A percentile compares a stretch with the other conserved stretches of the same genome.
Evolutionary conservation across 2,329 filamentous ascomycete genomes (phyloP).

Genomic region (Botryotinia narcissicola): DNA sequence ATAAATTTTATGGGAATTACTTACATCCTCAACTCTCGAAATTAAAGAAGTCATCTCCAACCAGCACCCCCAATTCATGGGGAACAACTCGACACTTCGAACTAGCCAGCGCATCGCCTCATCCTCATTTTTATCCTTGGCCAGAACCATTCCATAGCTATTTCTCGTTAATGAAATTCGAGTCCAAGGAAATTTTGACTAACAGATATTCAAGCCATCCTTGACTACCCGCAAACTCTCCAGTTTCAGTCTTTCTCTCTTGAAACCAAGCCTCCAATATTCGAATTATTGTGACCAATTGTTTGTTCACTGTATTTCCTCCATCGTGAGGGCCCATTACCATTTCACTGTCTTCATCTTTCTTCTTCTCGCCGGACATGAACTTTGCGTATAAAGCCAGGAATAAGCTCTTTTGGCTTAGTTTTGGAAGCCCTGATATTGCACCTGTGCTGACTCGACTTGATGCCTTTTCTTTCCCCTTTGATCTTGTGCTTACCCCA

Average conservation of each 20-base stretch:
- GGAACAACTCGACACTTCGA: slow-evolving; percentile 81
- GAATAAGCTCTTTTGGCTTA: slow-evolving; percentile 92
- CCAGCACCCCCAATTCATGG: slow-evolving; percentile 98
- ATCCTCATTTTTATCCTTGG: slow-evolving; percentile 86
- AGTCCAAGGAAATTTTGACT: slow-evolving; percentile 31
- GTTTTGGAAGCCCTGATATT: slow-evolving; percentile 46
- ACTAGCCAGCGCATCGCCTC: slow-evolving; percentile 85
- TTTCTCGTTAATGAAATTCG: slow-evolving; percentile 24
- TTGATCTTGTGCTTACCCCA: slow-evolving; percentile 51
- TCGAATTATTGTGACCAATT: slow-evolving; percentile 71
- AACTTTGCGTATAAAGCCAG: slow-evolving; percentile 90
- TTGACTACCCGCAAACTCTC: slow-evolving; percentile 63
- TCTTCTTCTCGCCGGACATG: slow-evolving; percentile 90
- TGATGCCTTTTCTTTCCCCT: slow-evolving; percentile 54
- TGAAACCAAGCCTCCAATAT: slow-evolving; percentile 80
- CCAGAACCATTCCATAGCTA: slow-evolving; percentile 82
- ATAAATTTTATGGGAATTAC: slow-evolving; percentile 35
- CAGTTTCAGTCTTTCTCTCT: slow-evolving; percentile 57
- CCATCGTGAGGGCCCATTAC: slow-evolving; percentile 91
- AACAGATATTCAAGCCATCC: slow-evolving; percentile 90
- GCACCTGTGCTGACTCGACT: slow-evolving; percentile 22
- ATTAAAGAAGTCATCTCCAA: slow-evolving; percentile 83
- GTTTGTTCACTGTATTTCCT: slow-evolving; percentile 79
- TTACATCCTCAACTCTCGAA: slow-evolving; percentile 75
- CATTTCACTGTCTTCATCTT: slow-evolving; percentile 96